These are phyloP conservation scores for Pisolithus thermaeus DNA, from an alignment of 1,284 basidiomycete genomes.

Conservation along the genomic window DNA sequence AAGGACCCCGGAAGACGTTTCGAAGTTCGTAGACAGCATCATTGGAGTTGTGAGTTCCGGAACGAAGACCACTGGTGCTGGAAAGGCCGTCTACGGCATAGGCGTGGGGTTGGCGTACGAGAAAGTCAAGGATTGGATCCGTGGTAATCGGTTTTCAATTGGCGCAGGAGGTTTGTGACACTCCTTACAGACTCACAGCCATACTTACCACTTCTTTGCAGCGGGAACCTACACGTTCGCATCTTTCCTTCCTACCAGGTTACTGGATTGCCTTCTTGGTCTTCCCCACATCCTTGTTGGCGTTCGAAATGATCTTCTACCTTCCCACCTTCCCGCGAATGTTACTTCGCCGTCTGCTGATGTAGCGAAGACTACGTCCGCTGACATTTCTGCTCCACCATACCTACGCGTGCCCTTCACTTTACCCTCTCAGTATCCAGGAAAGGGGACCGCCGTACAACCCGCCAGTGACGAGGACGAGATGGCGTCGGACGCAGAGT, in stretches of 20 bases:
- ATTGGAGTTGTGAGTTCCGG: constrained; percentile 54
- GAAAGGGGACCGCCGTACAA: constrained; percentile 3
- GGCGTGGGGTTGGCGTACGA: constrained; percentile 38
- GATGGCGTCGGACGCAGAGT: constrained; percentile 56
- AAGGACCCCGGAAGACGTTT: constrained; percentile 50
- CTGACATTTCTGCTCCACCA: constrained; percentile 15
- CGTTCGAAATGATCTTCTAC: constrained; percentile 54
- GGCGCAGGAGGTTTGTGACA: constrained; percentile 66
- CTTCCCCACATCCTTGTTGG: constrained; percentile 61
- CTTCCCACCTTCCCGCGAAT: constrained; percentile 32
- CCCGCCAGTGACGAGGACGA: constrained; percentile 25
- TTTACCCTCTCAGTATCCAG: no score
- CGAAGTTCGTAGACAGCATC: constrained; percentile 51
- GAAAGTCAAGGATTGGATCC: constrained; percentile 39
- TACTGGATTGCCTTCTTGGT: constrained; percentile 59
- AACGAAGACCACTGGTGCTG: constrained; percentile 31
- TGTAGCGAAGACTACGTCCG: not conserved
- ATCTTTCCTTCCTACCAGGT: constrained; percentile 58
- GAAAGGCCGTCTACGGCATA: constrained; percentile 35
- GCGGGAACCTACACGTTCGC: constrained; percentile 63
- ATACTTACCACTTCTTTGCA: constrained; percentile 23
- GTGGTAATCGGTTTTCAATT: constrained; percentile 59
- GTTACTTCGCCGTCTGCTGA: constrained; percentile 21
- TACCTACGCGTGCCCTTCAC: constrained; percentile 10
- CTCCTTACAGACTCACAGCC: not conserved